Base-by-base conservation (phyloP, 2,329 filamentous ascomycete genomes). In the Amauroascus verrucosus region DNA sequence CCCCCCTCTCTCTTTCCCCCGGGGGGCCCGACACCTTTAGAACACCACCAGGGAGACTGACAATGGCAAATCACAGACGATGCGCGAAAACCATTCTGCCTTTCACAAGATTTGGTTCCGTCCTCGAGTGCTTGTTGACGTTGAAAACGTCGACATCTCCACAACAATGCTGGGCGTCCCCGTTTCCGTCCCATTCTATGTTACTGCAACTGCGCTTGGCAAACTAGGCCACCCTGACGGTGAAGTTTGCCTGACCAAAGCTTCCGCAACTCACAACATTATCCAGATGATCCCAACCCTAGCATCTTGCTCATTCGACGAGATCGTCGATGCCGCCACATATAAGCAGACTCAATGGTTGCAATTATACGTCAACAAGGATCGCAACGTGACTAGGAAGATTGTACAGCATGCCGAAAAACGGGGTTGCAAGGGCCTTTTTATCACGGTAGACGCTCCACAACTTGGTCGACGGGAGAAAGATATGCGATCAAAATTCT, bases 81-180 rank as follows among this genome's bases (percentile, higher is more conserved):
- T 97, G 76, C 83, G 91, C 59, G 91, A 97, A 72, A 98, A 98
- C 73, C 91, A 96, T 73, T 82, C 80, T 44, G 93, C 93, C 44
- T 98, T 89, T 74, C 93, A 98, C 74, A 90, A 94, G 67, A 94
- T 96, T 71, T 86, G 93, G 91, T 97, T 98, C 76, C 83, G 93
- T 20, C 93, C 93, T 2, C 84, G 83, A 58, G 76, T 98, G 53
- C 82, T 98, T 53, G 82, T 95, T 51, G 85, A 98, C 64, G 93
- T 98, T 33, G 86, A 90, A 67, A 79, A 86, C 20, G 80, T 98
- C 56, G 88, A 96, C 68, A 82, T 86, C 66, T 82, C 81, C 33
- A 97, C 90, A 22, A 95, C 86, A 1, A 97, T 98, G 91, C 84
- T 98, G 16, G 91, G 90, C 59, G 84, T 84, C 33, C 89, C 86